Evolutionary conservation across 2,329 filamentous ascomycete genomes (phyloP), one percentile per base, ranked within the genome.

Genomic region (Neophaeococcomyces aloes): DNA sequence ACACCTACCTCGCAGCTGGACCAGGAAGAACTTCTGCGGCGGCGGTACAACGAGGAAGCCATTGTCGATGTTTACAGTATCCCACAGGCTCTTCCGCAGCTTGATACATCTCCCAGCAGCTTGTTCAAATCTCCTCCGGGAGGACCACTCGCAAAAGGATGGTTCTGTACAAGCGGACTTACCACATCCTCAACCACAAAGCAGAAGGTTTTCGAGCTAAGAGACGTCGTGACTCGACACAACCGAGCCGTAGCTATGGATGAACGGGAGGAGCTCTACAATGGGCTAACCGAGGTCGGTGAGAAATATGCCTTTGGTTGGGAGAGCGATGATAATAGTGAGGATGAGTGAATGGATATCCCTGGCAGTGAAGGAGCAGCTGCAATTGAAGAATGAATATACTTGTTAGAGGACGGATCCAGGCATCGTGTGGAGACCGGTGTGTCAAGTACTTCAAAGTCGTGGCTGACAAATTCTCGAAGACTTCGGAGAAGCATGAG

Each of bases 31-130:
- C 46, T 48, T 29, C 33, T 53, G 17, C 48, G 48, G 14, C 42
- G 49, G 32, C 37, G 48, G 37, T 39, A 49, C 8, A 44, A 53
- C 30, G 51, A 53, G 35, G 45, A 53, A 35, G 50, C 46, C 13
- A 46, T 53, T 8, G 45, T 53, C 27, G 48, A 53, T 30, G 41
- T 44, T 29, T 55, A 48, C 45, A 46, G 44, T 30, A 48, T 50
- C 17, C 42, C 41, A 6, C 46, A 53, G 15, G 43, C 43, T 13
- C 91, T 87, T 57, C 87, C 89, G 1, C 58, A 88, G 21, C 72
- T 94, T 27, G 80, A 91, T 58, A 94, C 86, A 60, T 95, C 84
- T 58, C 91, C 91, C 1, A 54, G 68, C 23, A 81, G 95, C 42
- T 86, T 88, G 61, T 59, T 70, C 14, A 64, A 70, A 40, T 59